Evolutionary conservation across 1,139 yeast species (phyloP).

Genomic region (Hyphopichia pseudoburtonii): DNA sequence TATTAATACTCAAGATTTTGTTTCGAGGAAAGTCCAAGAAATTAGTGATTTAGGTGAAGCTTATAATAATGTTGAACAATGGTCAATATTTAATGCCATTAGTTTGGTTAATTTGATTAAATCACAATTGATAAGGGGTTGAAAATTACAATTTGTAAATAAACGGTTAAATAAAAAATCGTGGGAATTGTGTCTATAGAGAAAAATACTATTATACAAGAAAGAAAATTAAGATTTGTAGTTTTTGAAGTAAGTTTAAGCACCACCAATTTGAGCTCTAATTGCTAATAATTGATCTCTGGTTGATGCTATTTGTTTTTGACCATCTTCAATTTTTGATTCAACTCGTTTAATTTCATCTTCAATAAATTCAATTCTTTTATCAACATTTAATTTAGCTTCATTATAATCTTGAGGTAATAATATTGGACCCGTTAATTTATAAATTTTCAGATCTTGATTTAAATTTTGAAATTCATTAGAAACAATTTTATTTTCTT

Average conservation of each 20-base stretch:
- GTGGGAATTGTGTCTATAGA: no score
- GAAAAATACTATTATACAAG: slow-evolving; percentile 2
- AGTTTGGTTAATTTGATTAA: slow-evolving; percentile 66
- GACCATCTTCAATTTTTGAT: slow-evolving; percentile 52
- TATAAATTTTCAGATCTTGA: slow-evolving; percentile 70
- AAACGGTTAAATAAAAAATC: not conserved
- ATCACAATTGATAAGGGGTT: slow-evolving; percentile 70
- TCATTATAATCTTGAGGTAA: slow-evolving; percentile 84
- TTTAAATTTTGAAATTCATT: slow-evolving; percentile 69
- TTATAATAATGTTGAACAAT: slow-evolving; percentile 67
- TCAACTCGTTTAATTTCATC: slow-evolving; percentile 75
- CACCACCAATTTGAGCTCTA: slow-evolving; percentile 25
- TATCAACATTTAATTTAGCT: slow-evolving; percentile 78
- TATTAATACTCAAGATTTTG: slow-evolving; percentile 61
- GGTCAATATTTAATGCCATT: slow-evolving; percentile 70
- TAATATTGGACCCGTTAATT: slow-evolving; percentile 88
- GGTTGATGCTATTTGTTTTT: slow-evolving; percentile 47
- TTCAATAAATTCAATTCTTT: slow-evolving; percentile 83
- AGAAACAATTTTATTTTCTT: slow-evolving; percentile 90
- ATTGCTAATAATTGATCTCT: slow-evolving; percentile 50
- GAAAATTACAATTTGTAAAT: slow-evolving; percentile 4
- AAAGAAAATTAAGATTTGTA: no score
- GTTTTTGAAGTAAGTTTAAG: not conserved
- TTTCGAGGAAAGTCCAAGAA: slow-evolving; percentile 57
- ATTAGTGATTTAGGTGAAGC: slow-evolving; percentile 57